Conservation (phyloP, 2,329 filamentous ascomycete species). For the Alternaria angustiovoidea region DNA sequence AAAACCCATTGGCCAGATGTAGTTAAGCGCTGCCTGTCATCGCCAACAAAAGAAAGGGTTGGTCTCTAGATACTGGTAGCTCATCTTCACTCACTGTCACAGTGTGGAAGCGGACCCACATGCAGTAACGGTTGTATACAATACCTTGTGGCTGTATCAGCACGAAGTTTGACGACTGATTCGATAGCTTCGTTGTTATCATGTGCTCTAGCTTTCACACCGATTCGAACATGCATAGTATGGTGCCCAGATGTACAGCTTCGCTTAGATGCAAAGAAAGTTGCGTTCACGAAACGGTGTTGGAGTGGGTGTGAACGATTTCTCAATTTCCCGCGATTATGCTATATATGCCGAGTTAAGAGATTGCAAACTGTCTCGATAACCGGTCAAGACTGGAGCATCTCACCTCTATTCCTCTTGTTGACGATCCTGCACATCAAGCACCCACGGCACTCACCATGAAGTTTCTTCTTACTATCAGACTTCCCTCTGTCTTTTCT, state of each 20-base stretch:
- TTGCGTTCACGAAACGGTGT: background rate
- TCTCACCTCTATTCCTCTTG: too few species aligned
- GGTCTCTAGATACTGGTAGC: background rate
- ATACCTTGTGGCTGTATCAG: background rate
- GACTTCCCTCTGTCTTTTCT: background rate
- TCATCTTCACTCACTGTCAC: too few species aligned
- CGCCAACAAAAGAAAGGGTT: background rate
- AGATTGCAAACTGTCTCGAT: fast-evolving
- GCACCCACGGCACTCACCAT: background rate
- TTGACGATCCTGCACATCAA: background rate
- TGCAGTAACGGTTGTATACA: background rate
- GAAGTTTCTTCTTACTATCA: background rate
- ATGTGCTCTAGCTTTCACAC: fast-evolving
- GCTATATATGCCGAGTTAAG: background rate
- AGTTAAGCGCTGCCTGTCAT: background rate
- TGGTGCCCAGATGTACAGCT: background rate
- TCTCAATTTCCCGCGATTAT: background rate
- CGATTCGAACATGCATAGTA: background rate
- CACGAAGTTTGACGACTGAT: too few species aligned
- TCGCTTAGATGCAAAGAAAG: background rate
- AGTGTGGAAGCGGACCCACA: background rate
- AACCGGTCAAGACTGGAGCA: fast-evolving
- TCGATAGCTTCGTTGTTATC: too few species aligned
- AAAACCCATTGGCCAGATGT: background rate
- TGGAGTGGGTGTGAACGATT: background rate